Percentiles rank a stretch among this genome's conserved stretches.
Evolutionary conservation across 208 protist genomes (phyloP).

Genomic region (Endotrypanum monterogeii): DNA sequence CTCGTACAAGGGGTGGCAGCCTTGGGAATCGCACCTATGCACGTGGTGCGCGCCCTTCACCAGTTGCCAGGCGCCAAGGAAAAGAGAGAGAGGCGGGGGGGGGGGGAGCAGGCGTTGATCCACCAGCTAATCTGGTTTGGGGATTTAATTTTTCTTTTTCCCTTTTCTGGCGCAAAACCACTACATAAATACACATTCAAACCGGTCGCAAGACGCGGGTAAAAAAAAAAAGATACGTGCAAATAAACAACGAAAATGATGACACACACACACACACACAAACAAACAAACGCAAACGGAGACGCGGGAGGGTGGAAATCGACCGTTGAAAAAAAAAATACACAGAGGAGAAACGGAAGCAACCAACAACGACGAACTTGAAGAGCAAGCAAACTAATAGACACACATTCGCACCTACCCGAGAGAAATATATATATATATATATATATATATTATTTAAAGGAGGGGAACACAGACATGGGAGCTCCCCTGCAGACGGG

Average conservation of each 20-base stretch:
- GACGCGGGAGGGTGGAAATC: too few species aligned
- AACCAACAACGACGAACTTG: neutral
- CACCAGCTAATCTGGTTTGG: too few species aligned
- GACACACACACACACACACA: neutral
- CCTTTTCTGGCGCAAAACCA: too few species aligned
- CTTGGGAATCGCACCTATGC: neutral
- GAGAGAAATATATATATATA: too few species aligned
- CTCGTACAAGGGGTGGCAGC: neutral
- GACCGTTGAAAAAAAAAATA: neutral
- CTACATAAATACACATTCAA: neutral
- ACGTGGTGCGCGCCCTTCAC: neutral
- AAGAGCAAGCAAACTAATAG: neutral
- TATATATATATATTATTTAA: too few species aligned
- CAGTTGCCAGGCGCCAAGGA: neutral
- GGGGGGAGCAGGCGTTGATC: neutral
- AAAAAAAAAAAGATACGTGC: neutral
- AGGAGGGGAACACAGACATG: too few species aligned
- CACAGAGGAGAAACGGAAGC: neutral
- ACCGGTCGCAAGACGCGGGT: neutral
- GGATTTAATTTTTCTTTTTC: too few species aligned
- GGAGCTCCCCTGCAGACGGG: too few species aligned
- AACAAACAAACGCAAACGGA: neutral
- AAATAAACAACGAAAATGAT: neutral
- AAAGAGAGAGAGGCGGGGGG: neutral
- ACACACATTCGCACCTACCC: too few species aligned